Evolutionary conservation across 2,329 filamentous ascomycete species (phyloP), one percentile per base, ranked within the genome.

Genomic region (Neonectria sp.): DNA sequence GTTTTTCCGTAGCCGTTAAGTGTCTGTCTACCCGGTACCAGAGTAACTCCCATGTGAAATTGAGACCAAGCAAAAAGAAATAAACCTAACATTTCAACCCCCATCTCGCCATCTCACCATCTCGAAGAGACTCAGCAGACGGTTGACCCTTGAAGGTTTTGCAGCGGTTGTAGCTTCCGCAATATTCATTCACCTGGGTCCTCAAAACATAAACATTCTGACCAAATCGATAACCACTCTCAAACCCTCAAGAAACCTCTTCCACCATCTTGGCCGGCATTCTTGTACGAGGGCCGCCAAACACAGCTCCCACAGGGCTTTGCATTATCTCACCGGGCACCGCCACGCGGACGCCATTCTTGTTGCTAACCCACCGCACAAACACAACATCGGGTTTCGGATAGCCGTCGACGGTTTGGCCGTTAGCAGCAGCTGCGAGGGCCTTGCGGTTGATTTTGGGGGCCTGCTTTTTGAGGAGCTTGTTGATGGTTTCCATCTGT

Each of bases 401-500:
- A 3, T 78, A 71, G 2, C 86, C 85, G 1, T 79, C 81, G 56
- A 87, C 87, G 8, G 84, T 83, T 2, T 82, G 83, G 61, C 74
- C 77, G 59, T 69, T 82, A 67, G 72, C 83, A 64, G 73, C 78
- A 51, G 77, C 85, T 35, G 40, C 40, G 8, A 45, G 40, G 40
- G 79, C 85, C 72, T 87, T 88, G 70, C 85, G 84, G 71, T 88
- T 91, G 63, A 89, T 89, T 80, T 95, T 95, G 27, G 93, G 91
- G 1, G 93, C 92, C 79, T 95, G 93, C 78, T 95, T 95, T 81
- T 95, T 95, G 59, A 96, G 89, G 2, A 96, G 89, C 76, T 95
- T 95, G 84, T 96, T 95, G 87, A 96, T 95, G 0, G 93, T 96
- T 84, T 95, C 93, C 88, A 94, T 93, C 93, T 95, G 73, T 24